A percentile compares a stretch with the other conserved stretches of the same genome.
phyloP scores from a whole-genome alignment of 2,329 filamentous ascomycete genomes.

The Acrocalymma vagum region DNA sequence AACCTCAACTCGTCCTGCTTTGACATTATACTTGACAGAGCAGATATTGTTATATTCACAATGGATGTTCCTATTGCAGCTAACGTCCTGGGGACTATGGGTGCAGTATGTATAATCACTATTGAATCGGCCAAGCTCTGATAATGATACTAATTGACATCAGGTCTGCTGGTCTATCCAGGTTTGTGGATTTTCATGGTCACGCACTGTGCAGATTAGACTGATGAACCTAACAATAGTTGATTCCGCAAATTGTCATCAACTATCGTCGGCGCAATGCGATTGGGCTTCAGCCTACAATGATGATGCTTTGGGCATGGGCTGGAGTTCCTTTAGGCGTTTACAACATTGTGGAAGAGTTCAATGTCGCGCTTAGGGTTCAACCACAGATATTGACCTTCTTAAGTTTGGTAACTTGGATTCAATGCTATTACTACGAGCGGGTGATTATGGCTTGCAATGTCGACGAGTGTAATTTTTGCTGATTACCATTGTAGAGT shows the following conservation, averaged over 20 bases:
- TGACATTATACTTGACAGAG: constrained; percentile 4
- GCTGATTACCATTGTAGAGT: constrained; percentile 47
- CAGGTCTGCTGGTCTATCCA: constrained; percentile 71
- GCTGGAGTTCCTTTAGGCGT: constrained; percentile 73
- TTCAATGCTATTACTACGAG: constrained; percentile 65
- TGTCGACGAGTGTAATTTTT: no score
- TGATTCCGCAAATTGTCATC: constrained; percentile 74
- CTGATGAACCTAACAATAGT: constrained; percentile 48
- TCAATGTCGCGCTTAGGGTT: constrained; percentile 63
- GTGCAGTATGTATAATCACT: constrained; percentile 56
- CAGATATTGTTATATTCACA: no score
- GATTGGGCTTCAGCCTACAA: constrained; percentile 70
- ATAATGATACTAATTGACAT: constrained; percentile 11
- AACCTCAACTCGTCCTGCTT: constrained; percentile 3
- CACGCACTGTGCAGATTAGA: background rate
- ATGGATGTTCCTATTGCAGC: constrained; percentile 66
- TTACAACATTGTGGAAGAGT: constrained; percentile 64
- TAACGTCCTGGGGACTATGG: constrained; percentile 67
- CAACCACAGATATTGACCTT: constrained; percentile 65
- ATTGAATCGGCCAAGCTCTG: background rate
- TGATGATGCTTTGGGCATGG: constrained; percentile 77
- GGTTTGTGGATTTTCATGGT: constrained; percentile 42
- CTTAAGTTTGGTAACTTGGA: constrained; percentile 63
- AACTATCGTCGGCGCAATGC: constrained; percentile 74
- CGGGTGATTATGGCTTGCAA: constrained; percentile 27